Base-by-base conservation (phyloP, 2,329 filamentous ascomycete genomes). In the Aspergillus viridinutans region DNA sequence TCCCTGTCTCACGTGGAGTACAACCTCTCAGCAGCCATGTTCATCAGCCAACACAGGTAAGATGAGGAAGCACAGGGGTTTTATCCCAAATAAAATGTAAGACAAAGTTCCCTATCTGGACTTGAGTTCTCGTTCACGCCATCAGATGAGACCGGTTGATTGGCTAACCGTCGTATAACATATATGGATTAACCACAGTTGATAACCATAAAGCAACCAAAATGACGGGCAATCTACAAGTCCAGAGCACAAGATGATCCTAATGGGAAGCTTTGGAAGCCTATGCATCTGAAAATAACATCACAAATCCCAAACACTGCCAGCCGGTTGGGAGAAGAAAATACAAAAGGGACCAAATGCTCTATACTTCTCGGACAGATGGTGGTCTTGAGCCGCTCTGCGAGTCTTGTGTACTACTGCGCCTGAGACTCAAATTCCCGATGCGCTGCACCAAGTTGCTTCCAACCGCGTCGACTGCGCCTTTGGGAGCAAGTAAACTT, bases 381-480 rank as follows among this genome's bases (percentile, higher is more conserved):
- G 70, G 64, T 20, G 69, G 58, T n/a, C 63, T 55, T 17, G 69
- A 64, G 47, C 59, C 67, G 50, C 58, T 65, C 28, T 71, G 63
- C 1, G 68, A 62, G 23, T 73, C 74, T 50, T 73, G 73, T 8
- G 67, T 67, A 56, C 63, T 72, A 26, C 64, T 68, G 26, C 67
- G 69, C 21, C 76, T 68, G 48, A 95, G 77, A 69, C 90, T 92
- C 61, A 94, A 85, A 56, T 87, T 89, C 6, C 91, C 90, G 65
- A 97, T 94, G 29, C 92, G 83, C 59, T 89, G 89, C 21, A 96
- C 91, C 53, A 97, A 85, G 63, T 92, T 93, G 73, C 88, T 93
- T 0, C 93, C 93, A 1, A 97, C 92, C 0, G 92, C 92, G 74
- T 97, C 93, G 2, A 97, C 92, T 0, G 93, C 93, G 0, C 92